Evolutionary conservation across 1,284 basidiomycete genomes (phyloP).

Genomic region (Malassezia caprae): DNA sequence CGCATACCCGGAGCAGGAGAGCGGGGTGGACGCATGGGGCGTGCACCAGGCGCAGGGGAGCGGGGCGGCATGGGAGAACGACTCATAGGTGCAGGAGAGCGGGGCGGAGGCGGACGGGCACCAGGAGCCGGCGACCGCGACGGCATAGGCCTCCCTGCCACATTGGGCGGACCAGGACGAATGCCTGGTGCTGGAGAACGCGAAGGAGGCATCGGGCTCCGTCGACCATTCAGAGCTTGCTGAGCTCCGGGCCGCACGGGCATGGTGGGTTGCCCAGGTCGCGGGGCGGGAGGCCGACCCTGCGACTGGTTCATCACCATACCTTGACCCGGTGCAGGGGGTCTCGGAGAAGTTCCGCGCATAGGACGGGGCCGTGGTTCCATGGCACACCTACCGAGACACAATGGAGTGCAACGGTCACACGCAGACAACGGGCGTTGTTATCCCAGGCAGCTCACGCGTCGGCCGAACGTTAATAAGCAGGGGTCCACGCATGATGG

Average conservation of each 20-base stretch:
- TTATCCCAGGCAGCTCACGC: neutral
- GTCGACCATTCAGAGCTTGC: neutral
- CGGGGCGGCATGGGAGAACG: slow-evolving; percentile 3
- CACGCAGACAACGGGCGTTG: neutral
- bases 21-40: neutral
- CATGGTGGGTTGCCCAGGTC: neutral
- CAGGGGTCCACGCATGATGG: neutral
- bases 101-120: slow-evolving; percentile 2
- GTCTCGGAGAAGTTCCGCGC: slow-evolving; percentile 16
- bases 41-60: slow-evolving; percentile 4
- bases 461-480: slow-evolving; percentile 1
- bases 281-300: neutral
- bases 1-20: slow-evolving; percentile 3
- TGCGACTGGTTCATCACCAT: neutral
- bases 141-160: neutral
- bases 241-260: neutral
- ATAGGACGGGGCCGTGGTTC: slow-evolving; percentile 12
- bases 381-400: slow-evolving; percentile 8
- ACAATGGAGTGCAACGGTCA: neutral
- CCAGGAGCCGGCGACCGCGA: slow-evolving; percentile 2
- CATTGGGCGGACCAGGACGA: neutral
- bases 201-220: slow-evolving; percentile 12
- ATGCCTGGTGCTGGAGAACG: slow-evolving; percentile 1
- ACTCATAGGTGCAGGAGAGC: neutral
- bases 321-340: slow-evolving; percentile 1